Base-by-base conservation (phyloP, 2,329 filamentous ascomycete species). In the Neoscytalidium dimidiatum region DNA sequence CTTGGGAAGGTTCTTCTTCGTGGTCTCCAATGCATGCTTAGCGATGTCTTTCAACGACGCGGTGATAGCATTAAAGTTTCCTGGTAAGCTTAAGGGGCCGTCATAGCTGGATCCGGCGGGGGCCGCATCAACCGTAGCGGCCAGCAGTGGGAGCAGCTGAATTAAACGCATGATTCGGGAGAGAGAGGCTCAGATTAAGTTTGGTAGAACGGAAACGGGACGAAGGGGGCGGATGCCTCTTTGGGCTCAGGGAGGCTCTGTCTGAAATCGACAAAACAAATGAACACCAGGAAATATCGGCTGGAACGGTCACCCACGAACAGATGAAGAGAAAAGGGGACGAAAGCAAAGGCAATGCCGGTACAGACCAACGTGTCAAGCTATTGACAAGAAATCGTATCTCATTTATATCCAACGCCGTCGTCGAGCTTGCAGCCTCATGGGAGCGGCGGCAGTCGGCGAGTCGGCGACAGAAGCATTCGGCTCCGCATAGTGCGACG, bases 401-500 rank as follows among this genome's bases (percentile, higher is more conserved):
- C 41, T 33, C 56, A 46, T 60, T 35, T 60, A 60, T 60, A 60
- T 46, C 28, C 41, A 46, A 41, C 33, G 41, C 4, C 33, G 11
- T 33, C n/a, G 41, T 43, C 7, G 41, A 60, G 35, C 35, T 43
- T 29, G 35, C 6, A 28, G 26, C 14, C 35, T 44, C n/a, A n/a
- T n/a, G n/a, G n/a, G n/a, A n/a, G n/a, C n/a, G 9, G 46, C 53
- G 52, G 17, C 33, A 43, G 38, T 60, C 56, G 56, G 56, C 56
- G 56, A 46, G 56, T 60, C 38, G 56, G 56, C 26, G 26, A 60
- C 41, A 46, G 14, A 5, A 60, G 26, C 23, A 33, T 60, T 56
- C 56, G 56, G 56, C 56, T 60, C 56, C 56, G 56, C 56, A 56
- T 17, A 60, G 26, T 60, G 56, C 56, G 56, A 60, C 38, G 23